Evolutionary conservation across 1,139 yeast genomes (phyloP).

Genomic region (Suhomyces yuchorum): DNA sequence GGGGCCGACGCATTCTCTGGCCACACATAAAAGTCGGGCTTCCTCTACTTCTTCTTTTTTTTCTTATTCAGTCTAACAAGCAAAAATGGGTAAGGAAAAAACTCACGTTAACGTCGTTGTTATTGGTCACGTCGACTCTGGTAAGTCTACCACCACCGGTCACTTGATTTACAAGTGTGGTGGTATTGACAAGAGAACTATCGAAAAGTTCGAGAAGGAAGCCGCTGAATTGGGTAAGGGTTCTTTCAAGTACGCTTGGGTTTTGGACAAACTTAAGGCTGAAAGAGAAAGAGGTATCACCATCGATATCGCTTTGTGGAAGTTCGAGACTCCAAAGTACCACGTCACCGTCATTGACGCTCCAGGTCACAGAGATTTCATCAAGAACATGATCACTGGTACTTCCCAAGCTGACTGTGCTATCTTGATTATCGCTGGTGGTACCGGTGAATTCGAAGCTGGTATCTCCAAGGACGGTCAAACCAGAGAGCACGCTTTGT

Average conservation of each 20-base stretch:
- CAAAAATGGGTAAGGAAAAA: conserved; percentile 81
- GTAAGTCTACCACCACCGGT: conserved; percentile 54
- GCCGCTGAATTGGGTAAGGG: conserved; percentile 78
- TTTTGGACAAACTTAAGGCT: conserved; percentile 92
- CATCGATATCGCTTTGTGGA: conserved; percentile 92
- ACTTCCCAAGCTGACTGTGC: too few species aligned
- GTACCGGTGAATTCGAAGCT: too few species aligned
- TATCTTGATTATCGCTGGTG: too few species aligned
- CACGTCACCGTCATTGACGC: too few species aligned
- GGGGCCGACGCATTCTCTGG: conserved; percentile 13
- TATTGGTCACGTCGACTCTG: conserved; percentile 50
- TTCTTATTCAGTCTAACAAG: conserved; percentile 10
- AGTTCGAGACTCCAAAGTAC: too few species aligned
- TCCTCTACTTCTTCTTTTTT: conserved; percentile 10
- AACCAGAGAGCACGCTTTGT: too few species aligned
- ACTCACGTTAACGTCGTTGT: conserved; percentile 98
- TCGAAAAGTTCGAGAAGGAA: conserved; percentile 76
- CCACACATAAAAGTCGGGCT: conserved; percentile 14
- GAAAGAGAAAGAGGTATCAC: conserved; percentile 98
- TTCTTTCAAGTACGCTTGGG: conserved; percentile 99
- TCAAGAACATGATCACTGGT: too few species aligned
- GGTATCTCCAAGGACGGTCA: too few species aligned
- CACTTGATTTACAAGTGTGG: conserved; percentile 97
- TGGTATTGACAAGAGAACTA: conserved; percentile 96
- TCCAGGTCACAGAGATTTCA: too few species aligned